These are phyloP conservation scores for Saccharum officinarum DNA, from an alignment of 176 grass and related monocot species.

Conservation along the genomic window DNA sequence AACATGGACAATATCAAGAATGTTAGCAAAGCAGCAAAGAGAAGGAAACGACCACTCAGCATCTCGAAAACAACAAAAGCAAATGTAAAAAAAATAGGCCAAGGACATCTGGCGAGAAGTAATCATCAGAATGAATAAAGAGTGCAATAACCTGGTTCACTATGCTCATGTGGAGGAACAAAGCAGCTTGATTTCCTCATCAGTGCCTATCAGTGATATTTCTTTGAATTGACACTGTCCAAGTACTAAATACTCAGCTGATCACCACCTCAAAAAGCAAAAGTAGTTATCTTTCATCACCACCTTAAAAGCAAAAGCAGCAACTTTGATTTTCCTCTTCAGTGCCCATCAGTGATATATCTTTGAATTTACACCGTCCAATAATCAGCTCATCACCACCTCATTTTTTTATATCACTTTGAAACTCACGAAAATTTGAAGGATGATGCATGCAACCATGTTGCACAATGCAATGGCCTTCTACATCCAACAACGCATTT, in stretches of 20 bases:
- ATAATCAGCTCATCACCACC: background rate
- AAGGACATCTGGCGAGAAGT: slow-evolving; percentile 23
- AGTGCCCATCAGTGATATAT: slow-evolving; percentile 18
- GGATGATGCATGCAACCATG: slow-evolving; percentile 28
- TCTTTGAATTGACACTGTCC: background rate
- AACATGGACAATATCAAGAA: background rate
- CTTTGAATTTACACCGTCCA: background rate
- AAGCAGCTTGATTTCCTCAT: slow-evolving; percentile 43
- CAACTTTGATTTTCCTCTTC: slow-evolving; percentile 36
- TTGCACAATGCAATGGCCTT: background rate
- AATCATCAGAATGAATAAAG: slow-evolving; percentile 34
- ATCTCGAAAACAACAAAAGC: slow-evolving; percentile 35
- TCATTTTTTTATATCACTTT: background rate
- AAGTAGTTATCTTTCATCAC: background rate
- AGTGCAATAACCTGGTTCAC: slow-evolving; percentile 41
- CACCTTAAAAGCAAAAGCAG: background rate
- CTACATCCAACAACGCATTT: slow-evolving; percentile 42
- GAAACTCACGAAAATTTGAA: background rate
- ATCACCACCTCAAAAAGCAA: background rate
- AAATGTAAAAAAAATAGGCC: slow-evolving; percentile 22
- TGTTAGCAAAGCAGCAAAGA: background rate
- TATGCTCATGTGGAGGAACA: slow-evolving; percentile 49
- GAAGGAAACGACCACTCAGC: slow-evolving; percentile 12
- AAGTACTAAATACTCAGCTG: background rate
- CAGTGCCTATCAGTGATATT: slow-evolving; percentile 18